Base-by-base conservation (phyloP, 2,329 filamentous ascomycete genomes). In the Talaromyces sp. region DNA sequence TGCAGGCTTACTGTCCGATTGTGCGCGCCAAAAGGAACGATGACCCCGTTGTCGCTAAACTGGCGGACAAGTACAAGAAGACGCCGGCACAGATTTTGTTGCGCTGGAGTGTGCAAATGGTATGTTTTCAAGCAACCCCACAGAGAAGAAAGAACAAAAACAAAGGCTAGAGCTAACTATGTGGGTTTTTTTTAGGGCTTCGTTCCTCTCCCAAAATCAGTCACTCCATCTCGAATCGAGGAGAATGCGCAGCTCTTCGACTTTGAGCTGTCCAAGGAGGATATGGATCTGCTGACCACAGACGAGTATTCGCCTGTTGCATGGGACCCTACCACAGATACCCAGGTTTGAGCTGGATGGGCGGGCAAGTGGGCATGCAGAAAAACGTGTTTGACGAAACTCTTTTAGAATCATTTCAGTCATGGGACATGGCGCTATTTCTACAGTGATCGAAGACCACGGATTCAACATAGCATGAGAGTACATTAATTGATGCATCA, bases 201-300 rank as follows among this genome's bases (percentile, higher is more conserved):
- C 66, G 82, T 87, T 33, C 85, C 85, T 14, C 75, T 89, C 28
- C 86, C 86, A 0, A 88, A 88, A 71, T 86, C 85, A 1, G 84
- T 85, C 18, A 87, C 84, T 0, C 81, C 82, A 2, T 78, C 79
- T 9, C 78, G 86, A 18, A 88, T 89, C 65, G 78, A 84, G 64
- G 84, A 87, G 72, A 89, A 89, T 65, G 77, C 79, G 1, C 71
- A 82, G 51, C 70, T 88, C 1, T 88, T 82, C 63, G 85, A 87
- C 66, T 88, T 88, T 65, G 81, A 84, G 70, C 74, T 88, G 31
- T 77, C 79, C 2, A 72, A 74, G n/a, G 82, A 83, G 60, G 86
- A 88, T 55, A 85, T 88, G 84, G 74, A 81, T 65, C 76, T 68
- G 18, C 70, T 88, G 63, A 75, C 83, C 54, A 85, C 82, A 1